Percentiles rank a stretch among this genome's conserved stretches.
Conservation (phyloP, 495 filamentous ascomycete species). For the Aspergillus sclerotiicarbonarius region DNA sequence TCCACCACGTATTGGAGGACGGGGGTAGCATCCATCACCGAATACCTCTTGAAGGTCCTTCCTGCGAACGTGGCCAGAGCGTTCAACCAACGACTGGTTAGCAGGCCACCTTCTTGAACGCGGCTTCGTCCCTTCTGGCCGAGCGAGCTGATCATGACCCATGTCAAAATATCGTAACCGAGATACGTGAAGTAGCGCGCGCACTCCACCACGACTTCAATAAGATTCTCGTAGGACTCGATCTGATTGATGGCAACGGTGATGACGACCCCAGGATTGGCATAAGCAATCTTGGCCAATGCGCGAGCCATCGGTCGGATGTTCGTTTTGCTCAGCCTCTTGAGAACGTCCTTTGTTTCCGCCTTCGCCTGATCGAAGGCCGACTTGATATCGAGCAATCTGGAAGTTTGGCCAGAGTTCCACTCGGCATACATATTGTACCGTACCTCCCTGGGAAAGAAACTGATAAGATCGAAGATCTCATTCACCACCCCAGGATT, state of each 20-base stretch:
- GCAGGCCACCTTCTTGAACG: conserved; percentile 77
- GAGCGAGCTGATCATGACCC: conserved; percentile 77
- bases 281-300: conserved; percentile 82
- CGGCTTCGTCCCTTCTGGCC: conserved; percentile 73
- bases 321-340: conserved; percentile 81
- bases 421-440: conserved; percentile 94
- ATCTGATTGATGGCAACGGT: conserved; percentile 81
- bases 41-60: conserved; percentile 76
- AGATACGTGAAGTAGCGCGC: conserved; percentile 89
- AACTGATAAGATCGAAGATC: conserved; percentile 75
- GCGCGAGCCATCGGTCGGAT: conserved; percentile 78
- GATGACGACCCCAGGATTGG: conserved; percentile 89
- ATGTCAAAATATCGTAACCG: conserved; percentile 88
- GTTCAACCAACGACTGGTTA: conserved; percentile 86
- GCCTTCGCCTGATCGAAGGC: conserved; percentile 73
- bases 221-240: conserved; percentile 87
- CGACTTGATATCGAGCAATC: conserved; percentile 70
- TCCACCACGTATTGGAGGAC: conserved; percentile 84
- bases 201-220: conserved; percentile 89
- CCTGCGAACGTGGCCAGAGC: conserved; percentile 83
- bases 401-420: conserved; percentile 73
- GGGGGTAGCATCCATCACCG: conserved; percentile 79
- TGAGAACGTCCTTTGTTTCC: conserved; percentile 79
- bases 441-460: conserved; percentile 70
- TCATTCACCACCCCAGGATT: conserved; percentile 84